Evolutionary conservation across 305 asterid species (phyloP), one percentile per base, ranked within the genome.

Genomic region (Withania somnifera): DNA sequence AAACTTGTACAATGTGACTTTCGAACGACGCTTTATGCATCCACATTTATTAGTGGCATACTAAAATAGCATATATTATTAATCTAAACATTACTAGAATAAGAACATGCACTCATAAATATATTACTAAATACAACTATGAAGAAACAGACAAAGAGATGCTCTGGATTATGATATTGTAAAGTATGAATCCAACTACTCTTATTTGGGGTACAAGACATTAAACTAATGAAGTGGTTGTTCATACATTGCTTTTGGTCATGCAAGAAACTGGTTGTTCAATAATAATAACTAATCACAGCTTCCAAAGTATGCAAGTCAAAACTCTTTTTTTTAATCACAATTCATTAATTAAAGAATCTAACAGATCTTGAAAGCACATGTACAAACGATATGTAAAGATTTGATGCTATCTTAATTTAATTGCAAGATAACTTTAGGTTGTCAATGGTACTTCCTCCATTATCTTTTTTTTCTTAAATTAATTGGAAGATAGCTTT

Each of bases 221-320:
- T 11, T 67, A 67, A 66, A 67, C 50, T 52, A 32, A 82, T 57
- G 42, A 47, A 83, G 88, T 89, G 86, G 90, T 79, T 84, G 89
- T 58, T 53, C 63, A 86, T 89, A 80, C 91, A 77, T 79, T 84
- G 87, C 56, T 77, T 86, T 63, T 82, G 80, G 85, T 71, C 86
- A 6, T 38, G 45, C 45, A 0, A 38, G 45, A 38, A 10, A 10
- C 45, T 38, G 7, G 9, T 38, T 38, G 45, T 38, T 38, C 45
- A 30, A 50, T 3, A 63, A 81, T 68, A 64, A 80, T 79, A 28
- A 77, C 38, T 11, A 19, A 63, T 28, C 71, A 30, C 20, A 50
- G 47, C 45, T 6, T 66, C 50, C 19, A 0, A 32, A 11, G 1
- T 64, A 24, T 66, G n/a, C 71, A 66, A 66, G 50, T 32, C 75